Evolutionary conservation across 495 filamentous ascomycete species (phyloP).

Genomic region (Neurospora sp.): DNA sequence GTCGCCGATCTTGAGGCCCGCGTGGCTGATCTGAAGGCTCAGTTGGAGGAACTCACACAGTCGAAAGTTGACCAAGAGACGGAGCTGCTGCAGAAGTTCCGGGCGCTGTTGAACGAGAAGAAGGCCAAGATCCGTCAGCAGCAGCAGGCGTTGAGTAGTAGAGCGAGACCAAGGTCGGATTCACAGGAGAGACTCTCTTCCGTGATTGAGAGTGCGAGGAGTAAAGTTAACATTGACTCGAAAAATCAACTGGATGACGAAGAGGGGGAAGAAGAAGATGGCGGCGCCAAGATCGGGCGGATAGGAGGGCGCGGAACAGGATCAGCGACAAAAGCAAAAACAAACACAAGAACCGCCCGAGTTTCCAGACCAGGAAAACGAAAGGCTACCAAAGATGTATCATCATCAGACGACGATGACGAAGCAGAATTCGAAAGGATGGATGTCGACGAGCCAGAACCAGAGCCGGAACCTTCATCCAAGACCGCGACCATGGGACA

Average conservation of each 20-base stretch:
- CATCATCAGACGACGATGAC: slow-evolving; percentile 29
- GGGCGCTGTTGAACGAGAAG: slow-evolving; percentile 68
- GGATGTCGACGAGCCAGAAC: slow-evolving; percentile 39
- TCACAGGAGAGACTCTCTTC: neutral
- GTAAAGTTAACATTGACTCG: neutral
- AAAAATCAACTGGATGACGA: neutral
- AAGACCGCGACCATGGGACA: neutral
- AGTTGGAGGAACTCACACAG: slow-evolving; percentile 54
- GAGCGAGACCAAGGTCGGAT: neutral
- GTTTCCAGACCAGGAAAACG: slow-evolving; percentile 39
- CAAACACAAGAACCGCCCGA: slow-evolving; percentile 12
- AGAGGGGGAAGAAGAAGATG: neutral
- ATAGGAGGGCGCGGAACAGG: slow-evolving; percentile 2
- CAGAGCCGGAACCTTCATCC: slow-evolving; percentile 5
- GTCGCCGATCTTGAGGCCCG: slow-evolving; percentile 39
- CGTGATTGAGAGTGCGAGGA: neutral
- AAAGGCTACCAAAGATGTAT: slow-evolving; percentile 28
- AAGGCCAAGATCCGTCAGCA: slow-evolving; percentile 87
- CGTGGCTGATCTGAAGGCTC: slow-evolving; percentile 37
- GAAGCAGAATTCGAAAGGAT: slow-evolving; percentile 46
- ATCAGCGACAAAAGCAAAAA: neutral
- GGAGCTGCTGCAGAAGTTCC: slow-evolving; percentile 61
- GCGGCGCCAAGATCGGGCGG: neutral
- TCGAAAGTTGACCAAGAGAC: slow-evolving; percentile 60
- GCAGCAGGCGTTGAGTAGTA: slow-evolving; percentile 50